Percentiles rank a stretch among this genome's conserved stretches.
Evolutionary conservation across 1,139 yeast species (phyloP).

Genomic region (Scheffersomyces quercinus): DNA sequence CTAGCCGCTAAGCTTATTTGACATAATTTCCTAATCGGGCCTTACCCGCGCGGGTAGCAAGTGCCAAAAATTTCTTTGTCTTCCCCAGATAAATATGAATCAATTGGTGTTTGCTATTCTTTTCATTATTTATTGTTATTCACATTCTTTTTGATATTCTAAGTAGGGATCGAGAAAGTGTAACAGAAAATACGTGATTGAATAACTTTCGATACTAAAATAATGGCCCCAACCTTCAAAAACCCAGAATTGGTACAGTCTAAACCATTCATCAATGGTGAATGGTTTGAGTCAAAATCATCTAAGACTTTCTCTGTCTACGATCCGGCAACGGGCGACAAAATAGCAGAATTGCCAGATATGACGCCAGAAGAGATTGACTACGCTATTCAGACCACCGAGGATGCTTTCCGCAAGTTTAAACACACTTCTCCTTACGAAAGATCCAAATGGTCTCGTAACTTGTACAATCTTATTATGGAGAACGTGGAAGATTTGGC

Average conservation of each 20-base stretch:
- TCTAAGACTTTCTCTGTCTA: conserved; percentile 60
- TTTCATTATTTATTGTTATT: neutral
- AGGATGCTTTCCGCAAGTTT: conserved; percentile 58
- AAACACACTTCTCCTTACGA: conserved; percentile 62
- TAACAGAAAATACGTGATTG: too few species aligned
- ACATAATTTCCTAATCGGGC: neutral
- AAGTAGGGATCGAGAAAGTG: too few species aligned
- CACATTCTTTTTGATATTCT: too few species aligned
- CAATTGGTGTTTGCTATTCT: neutral
- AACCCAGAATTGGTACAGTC: conserved; percentile 58
- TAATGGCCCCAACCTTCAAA: conserved; percentile 36
- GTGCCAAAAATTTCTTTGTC: neutral
- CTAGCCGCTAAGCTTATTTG: too few species aligned
- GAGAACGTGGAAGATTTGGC: conserved; percentile 47
- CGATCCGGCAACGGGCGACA: conserved; percentile 73
- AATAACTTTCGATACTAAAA: neutral
- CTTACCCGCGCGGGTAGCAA: neutral
- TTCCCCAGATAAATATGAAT: neutral
- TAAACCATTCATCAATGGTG: conserved; percentile 67
- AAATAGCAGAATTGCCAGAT: conserved; percentile 58
- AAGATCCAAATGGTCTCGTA: conserved; percentile 65
- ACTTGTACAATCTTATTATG: conserved; percentile 38
- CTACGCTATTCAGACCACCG: conserved; percentile 62
- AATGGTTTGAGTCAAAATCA: conserved; percentile 59
- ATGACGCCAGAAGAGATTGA: conserved; percentile 56